Evolutionary conservation across 83 land plant species (phyloP).

Genomic region (Picea abies): DNA sequence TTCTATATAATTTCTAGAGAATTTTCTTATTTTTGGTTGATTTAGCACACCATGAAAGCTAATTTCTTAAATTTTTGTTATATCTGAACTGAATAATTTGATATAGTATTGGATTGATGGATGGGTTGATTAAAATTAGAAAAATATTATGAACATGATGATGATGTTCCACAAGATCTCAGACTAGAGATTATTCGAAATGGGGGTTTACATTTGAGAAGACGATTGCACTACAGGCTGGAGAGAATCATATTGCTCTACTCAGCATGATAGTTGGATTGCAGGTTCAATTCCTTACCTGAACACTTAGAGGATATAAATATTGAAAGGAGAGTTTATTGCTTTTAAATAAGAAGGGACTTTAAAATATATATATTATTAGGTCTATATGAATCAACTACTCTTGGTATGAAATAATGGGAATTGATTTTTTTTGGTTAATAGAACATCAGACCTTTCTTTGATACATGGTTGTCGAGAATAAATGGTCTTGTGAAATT

Average conservation of each 20-base stretch:
- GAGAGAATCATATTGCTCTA: conserved; percentile 40
- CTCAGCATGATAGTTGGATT: conserved; percentile 75
- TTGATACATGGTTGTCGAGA: conserved; percentile 43
- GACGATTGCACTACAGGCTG: conserved; percentile 36
- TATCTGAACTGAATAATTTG: no score
- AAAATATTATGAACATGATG: no score
- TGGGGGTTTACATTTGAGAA: conserved; percentile 27
- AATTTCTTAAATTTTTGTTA: no score
- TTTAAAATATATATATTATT: no score
- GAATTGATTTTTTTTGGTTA: background rate
- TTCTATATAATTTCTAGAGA: no score
- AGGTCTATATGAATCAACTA: no score
- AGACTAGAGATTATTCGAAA: background rate
- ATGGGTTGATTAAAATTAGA: no score
- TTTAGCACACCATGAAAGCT: no score
- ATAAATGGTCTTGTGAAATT: conserved; percentile 21
- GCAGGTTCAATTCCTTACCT: conserved; percentile 20
- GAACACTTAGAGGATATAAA: background rate
- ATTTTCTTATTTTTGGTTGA: no score
- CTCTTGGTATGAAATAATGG: no score
- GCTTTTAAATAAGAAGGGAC: background rate
- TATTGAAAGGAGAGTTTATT: background rate
- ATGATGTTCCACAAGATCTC: background rate
- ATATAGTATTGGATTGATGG: no score
- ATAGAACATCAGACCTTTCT: conserved; percentile 68